phyloP scores from a whole-genome alignment of 305 asterid species.

The Petunia hybrid region DNA sequence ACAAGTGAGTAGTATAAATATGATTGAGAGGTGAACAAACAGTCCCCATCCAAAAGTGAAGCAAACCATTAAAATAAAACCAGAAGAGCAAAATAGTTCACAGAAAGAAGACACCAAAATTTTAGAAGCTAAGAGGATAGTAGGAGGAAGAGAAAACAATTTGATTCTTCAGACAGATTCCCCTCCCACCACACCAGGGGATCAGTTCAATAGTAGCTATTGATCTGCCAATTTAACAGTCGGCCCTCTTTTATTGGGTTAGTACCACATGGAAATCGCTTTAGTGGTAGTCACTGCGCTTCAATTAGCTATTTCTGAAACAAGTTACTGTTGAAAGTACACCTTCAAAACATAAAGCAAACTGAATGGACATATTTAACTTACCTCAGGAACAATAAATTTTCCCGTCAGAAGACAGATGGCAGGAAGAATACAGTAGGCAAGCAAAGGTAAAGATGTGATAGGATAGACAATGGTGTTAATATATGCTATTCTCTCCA shows the following conservation, averaged over 20 bases:
- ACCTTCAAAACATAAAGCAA: conserved; percentile 8
- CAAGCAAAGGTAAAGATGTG: conserved; percentile 68
- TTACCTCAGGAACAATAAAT: conserved; percentile 72
- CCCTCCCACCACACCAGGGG: neutral
- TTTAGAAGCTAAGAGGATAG: neutral
- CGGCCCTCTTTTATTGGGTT: neutral
- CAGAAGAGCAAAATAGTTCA: conserved; percentile 17
- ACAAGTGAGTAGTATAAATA: neutral
- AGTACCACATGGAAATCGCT: neutral
- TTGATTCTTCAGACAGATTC: neutral
- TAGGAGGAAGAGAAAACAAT: neutral
- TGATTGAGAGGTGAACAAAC: neutral
- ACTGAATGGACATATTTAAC: conserved; percentile 6
- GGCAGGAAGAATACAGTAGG: conserved; percentile 73
- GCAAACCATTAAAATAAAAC: neutral
- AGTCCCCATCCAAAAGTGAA: neutral
- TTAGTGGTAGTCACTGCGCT: conserved; percentile 3
- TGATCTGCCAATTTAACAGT: neutral
- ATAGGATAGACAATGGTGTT: conserved; percentile 75
- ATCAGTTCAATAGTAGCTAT: neutral
- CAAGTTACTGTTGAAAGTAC: neutral
- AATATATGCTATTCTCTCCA: conserved; percentile 72
- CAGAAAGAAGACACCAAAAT: neutral
- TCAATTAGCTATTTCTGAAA: conserved; percentile 7
- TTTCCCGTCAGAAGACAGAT: conserved; percentile 73